phyloP scores from a whole-genome alignment of 2,329 filamentous ascomycete genomes.

The Helotiales sp. region DNA sequence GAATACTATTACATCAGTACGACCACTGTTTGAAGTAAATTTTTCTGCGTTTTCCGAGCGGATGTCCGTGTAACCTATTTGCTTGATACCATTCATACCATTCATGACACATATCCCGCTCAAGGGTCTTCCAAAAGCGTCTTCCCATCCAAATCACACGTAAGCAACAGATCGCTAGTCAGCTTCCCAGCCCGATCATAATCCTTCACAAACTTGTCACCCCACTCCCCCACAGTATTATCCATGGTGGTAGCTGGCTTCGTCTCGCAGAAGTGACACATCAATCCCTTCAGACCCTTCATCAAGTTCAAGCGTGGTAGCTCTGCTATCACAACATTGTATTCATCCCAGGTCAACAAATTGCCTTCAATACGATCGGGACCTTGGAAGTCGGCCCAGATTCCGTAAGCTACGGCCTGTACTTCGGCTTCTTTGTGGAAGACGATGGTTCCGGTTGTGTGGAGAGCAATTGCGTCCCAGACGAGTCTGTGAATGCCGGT shows the following conservation, averaged over 20 bases:
- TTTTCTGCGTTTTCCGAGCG: neutral
- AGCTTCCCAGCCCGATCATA: conserved; percentile 44
- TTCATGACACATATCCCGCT: neutral
- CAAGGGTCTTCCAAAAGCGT: conserved; percentile 18
- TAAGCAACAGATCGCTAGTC: conserved; percentile 23
- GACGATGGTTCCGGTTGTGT: conserved; percentile 47
- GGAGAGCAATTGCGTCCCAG: conserved; percentile 56
- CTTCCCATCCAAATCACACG: conserved; percentile 20
- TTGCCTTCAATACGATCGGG: conserved; percentile 31
- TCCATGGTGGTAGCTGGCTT: conserved; percentile 46
- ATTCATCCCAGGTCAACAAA: conserved; percentile 42
- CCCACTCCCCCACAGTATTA: conserved; percentile 45
- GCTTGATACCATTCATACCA: too few species aligned
- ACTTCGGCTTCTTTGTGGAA: conserved; percentile 52
- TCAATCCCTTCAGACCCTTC: conserved; percentile 41
- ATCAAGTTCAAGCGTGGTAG: conserved; percentile 45
- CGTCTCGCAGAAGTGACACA: conserved; percentile 45
- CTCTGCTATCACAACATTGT: conserved; percentile 40
- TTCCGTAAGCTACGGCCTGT: conserved; percentile 42
- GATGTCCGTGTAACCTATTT: too few species aligned
- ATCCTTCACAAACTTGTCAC: conserved; percentile 44
- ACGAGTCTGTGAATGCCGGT: conserved; percentile 43
- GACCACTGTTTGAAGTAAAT: neutral
- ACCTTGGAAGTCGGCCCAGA: conserved; percentile 48
- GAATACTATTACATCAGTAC: too few species aligned